A percentile compares a stretch with the other conserved stretches of the same genome.
Evolutionary conservation across 1,139 yeast genomes (phyloP).

Genomic region (Debaryomycetaceae sp.): DNA sequence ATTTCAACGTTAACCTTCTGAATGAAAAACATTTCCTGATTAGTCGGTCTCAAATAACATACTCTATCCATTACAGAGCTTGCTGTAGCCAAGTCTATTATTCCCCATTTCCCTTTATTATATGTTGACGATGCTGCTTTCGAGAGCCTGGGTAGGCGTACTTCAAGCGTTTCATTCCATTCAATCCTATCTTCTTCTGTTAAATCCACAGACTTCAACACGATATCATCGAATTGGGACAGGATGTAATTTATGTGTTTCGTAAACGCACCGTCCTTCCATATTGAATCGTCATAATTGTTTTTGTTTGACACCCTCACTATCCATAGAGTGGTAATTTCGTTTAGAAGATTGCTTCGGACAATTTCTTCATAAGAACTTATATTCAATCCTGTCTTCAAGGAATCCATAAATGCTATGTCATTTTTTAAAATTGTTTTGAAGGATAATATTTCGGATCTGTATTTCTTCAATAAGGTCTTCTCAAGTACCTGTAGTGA

Average conservation of each 20-base stretch:
- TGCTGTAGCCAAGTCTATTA: slow-evolving; percentile 4
- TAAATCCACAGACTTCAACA: slow-evolving; percentile 3
- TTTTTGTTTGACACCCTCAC: slow-evolving; percentile 5
- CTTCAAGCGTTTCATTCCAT: neutral
- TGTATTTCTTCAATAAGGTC: slow-evolving; percentile 4
- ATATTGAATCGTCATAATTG: neutral
- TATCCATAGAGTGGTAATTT: slow-evolving; percentile 7
- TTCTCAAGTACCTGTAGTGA: slow-evolving; percentile 6
- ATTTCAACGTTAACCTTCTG: slow-evolving; percentile 2
- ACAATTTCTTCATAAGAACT: slow-evolving; percentile 7
- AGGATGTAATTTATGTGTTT: slow-evolving; percentile 1
- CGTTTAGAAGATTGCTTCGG: slow-evolving; percentile 1
- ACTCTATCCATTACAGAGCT: slow-evolving; percentile 7
- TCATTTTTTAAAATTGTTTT: slow-evolving; percentile 8
- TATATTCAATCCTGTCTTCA: slow-evolving; percentile 2
- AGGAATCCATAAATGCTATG: slow-evolving; percentile 2
- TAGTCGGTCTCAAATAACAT: slow-evolving; percentile 5
- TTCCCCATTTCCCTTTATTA: slow-evolving; percentile 4
- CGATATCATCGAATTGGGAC: slow-evolving; percentile 5
- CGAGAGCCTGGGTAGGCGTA: slow-evolving; percentile 2
- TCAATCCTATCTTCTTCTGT: slow-evolving; percentile 6
- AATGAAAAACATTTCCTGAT: slow-evolving; percentile 7
- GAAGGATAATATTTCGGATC: slow-evolving; percentile 5
- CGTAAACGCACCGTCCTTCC: neutral
- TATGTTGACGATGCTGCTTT: slow-evolving; percentile 3